phyloP scores from a whole-genome alignment of 2,329 filamentous ascomycete genomes.

The Pseudocercospora cruenta region DNA sequence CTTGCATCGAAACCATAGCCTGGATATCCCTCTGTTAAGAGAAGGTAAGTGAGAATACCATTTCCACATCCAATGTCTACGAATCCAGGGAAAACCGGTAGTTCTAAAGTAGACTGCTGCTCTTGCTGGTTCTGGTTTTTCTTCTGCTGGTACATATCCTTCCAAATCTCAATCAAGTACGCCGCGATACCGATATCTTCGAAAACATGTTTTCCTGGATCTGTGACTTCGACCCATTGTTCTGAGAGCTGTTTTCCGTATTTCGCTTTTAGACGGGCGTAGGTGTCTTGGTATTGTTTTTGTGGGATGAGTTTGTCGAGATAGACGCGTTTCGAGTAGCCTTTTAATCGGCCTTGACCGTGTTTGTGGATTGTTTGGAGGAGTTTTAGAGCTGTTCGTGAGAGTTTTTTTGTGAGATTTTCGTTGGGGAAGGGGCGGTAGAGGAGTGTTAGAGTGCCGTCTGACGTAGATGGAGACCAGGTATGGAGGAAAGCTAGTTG shows the following conservation, averaged over 20 bases:
- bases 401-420: constrained; percentile 53
- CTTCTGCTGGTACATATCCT: constrained; percentile 82
- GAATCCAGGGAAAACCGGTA: constrained; percentile 75
- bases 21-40: constrained; percentile 76
- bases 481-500: constrained; percentile 77
- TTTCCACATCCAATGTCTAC: constrained; percentile 97
- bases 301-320: constrained; percentile 83
- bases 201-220: constrained; percentile 90
- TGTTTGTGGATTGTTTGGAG: constrained; percentile 73
- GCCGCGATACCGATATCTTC: constrained; percentile 90
- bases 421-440: constrained; percentile 46
- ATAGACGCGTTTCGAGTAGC: constrained; percentile 79
- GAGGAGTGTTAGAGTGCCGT: constrained; percentile 18
- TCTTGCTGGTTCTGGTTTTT: too few species aligned
- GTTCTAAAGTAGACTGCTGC: too few species aligned
- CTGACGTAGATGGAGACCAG: constrained; percentile 48
- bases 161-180: constrained; percentile 91
- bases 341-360: constrained; percentile 64
- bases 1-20: constrained; percentile 94
- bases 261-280: constrained; percentile 74
- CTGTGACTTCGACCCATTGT: constrained; percentile 84
- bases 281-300: constrained; percentile 77
- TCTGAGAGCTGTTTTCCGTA: constrained; percentile 73
- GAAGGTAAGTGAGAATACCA: constrained; percentile 82
- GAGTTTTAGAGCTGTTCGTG: constrained; percentile 70